Percentiles rank a stretch among this genome's conserved stretches.
These are phyloP conservation scores for Exophiala spinifera DNA, from an alignment of 2,329 filamentous ascomycete genomes.

Conservation along the genomic window DNA sequence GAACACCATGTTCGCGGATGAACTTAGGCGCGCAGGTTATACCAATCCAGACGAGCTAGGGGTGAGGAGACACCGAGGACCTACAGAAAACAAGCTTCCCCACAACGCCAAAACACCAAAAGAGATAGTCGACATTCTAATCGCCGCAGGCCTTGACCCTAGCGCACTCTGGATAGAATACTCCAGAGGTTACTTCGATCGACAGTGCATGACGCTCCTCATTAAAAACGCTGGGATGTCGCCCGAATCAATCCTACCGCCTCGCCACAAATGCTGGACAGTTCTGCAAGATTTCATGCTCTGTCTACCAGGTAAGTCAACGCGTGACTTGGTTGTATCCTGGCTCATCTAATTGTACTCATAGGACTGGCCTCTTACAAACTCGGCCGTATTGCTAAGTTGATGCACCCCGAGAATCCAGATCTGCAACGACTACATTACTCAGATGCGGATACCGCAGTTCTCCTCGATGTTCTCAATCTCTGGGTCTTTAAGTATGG, in stretches of 20 bases:
- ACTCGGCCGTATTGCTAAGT: background rate
- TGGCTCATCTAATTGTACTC: background rate
- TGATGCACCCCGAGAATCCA: constrained; percentile 4
- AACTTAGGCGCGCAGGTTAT: constrained; percentile 1
- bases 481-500: constrained; percentile 4
- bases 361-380: constrained; percentile 7
- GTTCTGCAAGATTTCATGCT: constrained; percentile 1
- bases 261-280: background rate
- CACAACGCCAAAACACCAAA: constrained; percentile 4
- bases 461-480: constrained; percentile 1
- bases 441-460: constrained; percentile 3
- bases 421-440: constrained; percentile 2
- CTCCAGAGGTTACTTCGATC: constrained; percentile 4
- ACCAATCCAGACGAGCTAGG: background rate
- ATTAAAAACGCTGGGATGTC: constrained; percentile 7
- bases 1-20: constrained; percentile 1
- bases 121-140: constrained; percentile 4
- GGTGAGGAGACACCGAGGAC: constrained; percentile 1
- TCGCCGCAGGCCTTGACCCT: constrained; percentile 5
- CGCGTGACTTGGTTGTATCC: too few species aligned
- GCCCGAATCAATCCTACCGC: constrained; percentile 1
- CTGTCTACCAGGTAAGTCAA: constrained; percentile 5
- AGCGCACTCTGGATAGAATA: constrained; percentile 8
- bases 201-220: constrained; percentile 7
- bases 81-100: background rate